Evolutionary conservation across 2,329 filamentous ascomycete genomes (phyloP), one percentile per base, ranked within the genome.

Genomic region (Hypomyces perniciosus): DNA sequence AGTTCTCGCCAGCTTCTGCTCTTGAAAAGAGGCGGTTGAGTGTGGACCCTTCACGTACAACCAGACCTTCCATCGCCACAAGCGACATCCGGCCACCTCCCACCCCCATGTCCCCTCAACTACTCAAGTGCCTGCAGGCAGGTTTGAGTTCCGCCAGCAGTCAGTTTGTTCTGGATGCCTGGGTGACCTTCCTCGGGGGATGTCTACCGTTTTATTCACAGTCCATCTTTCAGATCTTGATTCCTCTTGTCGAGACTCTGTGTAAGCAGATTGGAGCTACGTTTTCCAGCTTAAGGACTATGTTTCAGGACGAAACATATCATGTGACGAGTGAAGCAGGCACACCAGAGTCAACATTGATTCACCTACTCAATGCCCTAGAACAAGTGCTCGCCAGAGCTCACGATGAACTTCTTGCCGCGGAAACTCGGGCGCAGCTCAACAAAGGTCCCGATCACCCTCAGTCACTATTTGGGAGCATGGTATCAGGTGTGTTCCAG

Each of bases 401-500:
- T 4, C 93, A 99, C 67, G 88, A 95, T 60, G 85, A 85, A 52
- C 74, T 97, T 20, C 71, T 91, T 46, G 74, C 78, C 27, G 90
- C 95, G 59, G 90, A 95, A 68, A 80, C 83, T 38, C 82, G 80
- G 55, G 77, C 78, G 40, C 81, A 84, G 50, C 72, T 81, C 33
- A 73, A 78, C 40, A 96, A 95, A 70, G 85, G 83, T 53, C 88
- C 90, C 26, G 88, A 95, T 61, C 87, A 89, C 58, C 82, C 85
- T 10, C 88, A 91, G 63, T 85, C 90, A 5, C 92, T 96, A 65
- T 95, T 97, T 62, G 90, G 90, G 41, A 95, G 89, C 59, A 95
- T 96, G 82, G 88, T 95, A 1, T 93, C 90, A 1, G 90, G 90
- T 1, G 88, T 96, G 0, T 96, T 96, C 64, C 80, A 89, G 35